Conservation (phyloP, 116 monocot genomes). For the Cymodocea nodosa region DNA sequence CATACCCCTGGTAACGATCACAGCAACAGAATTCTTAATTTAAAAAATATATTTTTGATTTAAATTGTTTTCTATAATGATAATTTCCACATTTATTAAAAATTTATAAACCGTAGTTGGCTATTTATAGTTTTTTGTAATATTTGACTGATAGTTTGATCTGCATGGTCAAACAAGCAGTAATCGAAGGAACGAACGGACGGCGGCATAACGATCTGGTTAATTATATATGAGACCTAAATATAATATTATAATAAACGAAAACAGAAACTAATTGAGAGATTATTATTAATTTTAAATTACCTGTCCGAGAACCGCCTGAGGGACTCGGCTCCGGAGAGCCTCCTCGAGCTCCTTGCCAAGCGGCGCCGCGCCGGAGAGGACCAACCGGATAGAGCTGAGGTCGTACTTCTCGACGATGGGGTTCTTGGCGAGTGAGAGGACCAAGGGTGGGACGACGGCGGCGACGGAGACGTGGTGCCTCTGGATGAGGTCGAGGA, state of each 20-base stretch:
- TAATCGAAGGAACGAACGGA: too few species aligned
- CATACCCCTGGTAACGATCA: slow-evolving; percentile 39
- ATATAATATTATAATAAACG: too few species aligned
- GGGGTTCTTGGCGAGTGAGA: slow-evolving; percentile 68
- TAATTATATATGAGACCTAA: too few species aligned
- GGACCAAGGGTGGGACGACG: slow-evolving; percentile 76
- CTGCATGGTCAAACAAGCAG: too few species aligned
- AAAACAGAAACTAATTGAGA: too few species aligned
- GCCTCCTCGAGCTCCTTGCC: slow-evolving; percentile 80
- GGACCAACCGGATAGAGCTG: slow-evolving; percentile 52
- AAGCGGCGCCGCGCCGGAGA: slow-evolving; percentile 85
- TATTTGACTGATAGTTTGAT: too few species aligned
- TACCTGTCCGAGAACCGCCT: slow-evolving; percentile 80
- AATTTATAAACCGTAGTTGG: too few species aligned
- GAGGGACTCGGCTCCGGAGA: slow-evolving; percentile 43
- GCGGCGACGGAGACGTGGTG: slow-evolving; percentile 58
- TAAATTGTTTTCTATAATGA: neutral
- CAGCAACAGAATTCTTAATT: neutral
- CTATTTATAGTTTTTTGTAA: too few species aligned
- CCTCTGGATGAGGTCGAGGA: slow-evolving; percentile 51
- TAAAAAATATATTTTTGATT: neutral
- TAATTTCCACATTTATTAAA: neutral
- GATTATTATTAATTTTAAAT: neutral
- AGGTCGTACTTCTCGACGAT: slow-evolving; percentile 59
- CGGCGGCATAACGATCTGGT: too few species aligned